Evolutionary conservation across 495 filamentous ascomycete genomes (phyloP), one percentile per base, ranked within the genome.

Genomic region (Bombardia bombarda): DNA sequence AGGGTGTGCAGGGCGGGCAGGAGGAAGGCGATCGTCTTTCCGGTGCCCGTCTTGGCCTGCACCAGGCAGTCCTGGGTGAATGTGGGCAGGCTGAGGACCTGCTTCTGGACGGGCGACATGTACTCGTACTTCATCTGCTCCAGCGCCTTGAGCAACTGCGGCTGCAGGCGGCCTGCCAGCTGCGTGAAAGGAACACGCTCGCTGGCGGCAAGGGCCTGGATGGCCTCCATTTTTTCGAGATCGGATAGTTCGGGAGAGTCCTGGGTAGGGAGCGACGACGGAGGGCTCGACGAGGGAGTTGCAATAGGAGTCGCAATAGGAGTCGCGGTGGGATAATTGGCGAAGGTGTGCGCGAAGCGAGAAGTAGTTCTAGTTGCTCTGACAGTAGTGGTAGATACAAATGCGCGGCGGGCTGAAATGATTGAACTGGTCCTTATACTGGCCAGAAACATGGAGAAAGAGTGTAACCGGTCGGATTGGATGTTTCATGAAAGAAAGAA

Each of bases 21-120:
- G 28, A 87, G 80, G 61, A 95, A 97, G 8, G 86, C 90, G 45
- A 97, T 74, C n/a, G 90, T 97, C 63, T 96, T 96, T 36, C 90
- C 90, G 23, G 89, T 94, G 3, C 90, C 90, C 4, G 90, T 96
- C 65, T 95, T 82, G 42, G 84, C 83, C 63, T 87, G 84, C 22
- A 81, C 84, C 53, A 95, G 68, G 50, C 87, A 87, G 50, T 66
- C 89, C 20, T 59, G 58, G 13, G 84, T 85, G 45, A 76, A 72
- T 38, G 86, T 58, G 41, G 73, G 79, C 43, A 83, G 69, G 33
- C 75, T 67, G 46, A 95, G 82, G 0, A 87, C 89, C 60, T 78
- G 62, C 32, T 73, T 70, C 60, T 95, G 88, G 3, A 95, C 87
- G 20, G 87, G 78, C 3, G 87, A 89, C 87, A 93, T 89, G 38